Evolutionary conservation across 176 grass and related monocot species (phyloP).

Genomic region (Guadua angustifolia): DNA sequence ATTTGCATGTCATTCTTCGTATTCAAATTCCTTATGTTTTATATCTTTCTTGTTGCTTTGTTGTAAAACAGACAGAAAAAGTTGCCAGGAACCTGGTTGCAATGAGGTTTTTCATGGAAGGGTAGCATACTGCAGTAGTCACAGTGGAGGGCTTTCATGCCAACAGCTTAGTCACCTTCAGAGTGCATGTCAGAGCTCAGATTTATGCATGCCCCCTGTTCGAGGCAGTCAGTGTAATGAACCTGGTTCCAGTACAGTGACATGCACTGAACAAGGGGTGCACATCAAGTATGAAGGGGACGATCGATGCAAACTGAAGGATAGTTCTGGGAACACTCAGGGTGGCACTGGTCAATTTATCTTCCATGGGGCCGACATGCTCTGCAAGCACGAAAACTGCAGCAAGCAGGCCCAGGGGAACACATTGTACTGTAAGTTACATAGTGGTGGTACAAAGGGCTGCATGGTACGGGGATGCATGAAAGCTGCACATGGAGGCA

Average conservation of each 20-base stretch:
- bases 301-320: conserved; percentile 40
- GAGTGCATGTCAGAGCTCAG: conserved; percentile 25
- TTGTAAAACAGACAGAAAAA: conserved; percentile 35
- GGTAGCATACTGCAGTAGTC: conserved; percentile 46
- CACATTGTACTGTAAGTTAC: conserved; percentile 48
- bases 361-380: conserved; percentile 18
- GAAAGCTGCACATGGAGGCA: conserved; percentile 56
- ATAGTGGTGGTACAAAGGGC: conserved; percentile 44
- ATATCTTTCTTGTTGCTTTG: conserved; percentile 36
- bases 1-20: neutral
- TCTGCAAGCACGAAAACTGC: conserved; percentile 53
- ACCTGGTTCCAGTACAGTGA: conserved; percentile 32
- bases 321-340: conserved; percentile 34
- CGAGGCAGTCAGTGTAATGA: conserved; percentile 26
- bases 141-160: conserved; percentile 2
- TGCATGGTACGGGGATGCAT: conserved; percentile 51
- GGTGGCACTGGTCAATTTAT: conserved; percentile 9
- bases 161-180: conserved; percentile 42
- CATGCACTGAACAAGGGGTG: conserved; percentile 33
- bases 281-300: conserved; percentile 49
- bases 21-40: neutral
- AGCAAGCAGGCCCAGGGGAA: conserved; percentile 42
- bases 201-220: conserved; percentile 34
- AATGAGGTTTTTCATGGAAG: conserved; percentile 28
- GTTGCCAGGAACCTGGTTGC: conserved; percentile 52